These are phyloP conservation scores for Agrocybe chaxingu DNA, from an alignment of 768 basidiomycete species.

Conservation along the genomic window DNA sequence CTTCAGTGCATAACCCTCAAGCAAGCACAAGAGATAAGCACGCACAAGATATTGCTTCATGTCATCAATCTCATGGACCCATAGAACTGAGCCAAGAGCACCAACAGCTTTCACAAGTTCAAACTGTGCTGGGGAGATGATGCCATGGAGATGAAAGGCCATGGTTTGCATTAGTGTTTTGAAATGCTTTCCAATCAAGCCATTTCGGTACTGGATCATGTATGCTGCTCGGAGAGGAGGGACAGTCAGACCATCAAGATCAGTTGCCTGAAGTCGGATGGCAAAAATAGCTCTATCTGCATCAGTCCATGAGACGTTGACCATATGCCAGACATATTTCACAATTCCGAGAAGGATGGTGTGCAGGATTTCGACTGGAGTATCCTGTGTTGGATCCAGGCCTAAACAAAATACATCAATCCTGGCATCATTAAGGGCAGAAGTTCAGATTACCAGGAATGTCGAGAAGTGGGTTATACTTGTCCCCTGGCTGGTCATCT, in stretches of 20 bases:
- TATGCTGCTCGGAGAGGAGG: constrained; percentile 20
- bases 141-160: constrained; percentile 27
- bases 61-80: constrained; percentile 29
- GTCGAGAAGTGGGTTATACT: constrained; percentile 6
- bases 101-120: constrained; percentile 19
- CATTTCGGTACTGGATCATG: constrained; percentile 31
- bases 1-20: background rate
- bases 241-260: constrained; percentile 30
- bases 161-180: constrained; percentile 28
- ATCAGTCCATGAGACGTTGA: constrained; percentile 18
- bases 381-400: constrained; percentile 39
- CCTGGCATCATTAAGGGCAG: too few species aligned
- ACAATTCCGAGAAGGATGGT: constrained; percentile 41
- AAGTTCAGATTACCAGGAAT: constrained; percentile 1
- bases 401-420: constrained; percentile 17
- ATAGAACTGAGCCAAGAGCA: constrained; percentile 22
- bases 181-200: constrained; percentile 33
- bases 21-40: background rate
- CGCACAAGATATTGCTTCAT: constrained; percentile 25
- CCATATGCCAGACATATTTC: constrained; percentile 46
- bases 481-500: constrained; percentile 1
- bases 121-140: constrained; percentile 18
- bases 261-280: constrained; percentile 23
- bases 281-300: constrained; percentile 24
- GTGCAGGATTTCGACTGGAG: constrained; percentile 44